Evolutionary conservation across 768 basidiomycete genomes (phyloP), one percentile per base, ranked within the genome.

Genomic region (Podaxis sp.): DNA sequence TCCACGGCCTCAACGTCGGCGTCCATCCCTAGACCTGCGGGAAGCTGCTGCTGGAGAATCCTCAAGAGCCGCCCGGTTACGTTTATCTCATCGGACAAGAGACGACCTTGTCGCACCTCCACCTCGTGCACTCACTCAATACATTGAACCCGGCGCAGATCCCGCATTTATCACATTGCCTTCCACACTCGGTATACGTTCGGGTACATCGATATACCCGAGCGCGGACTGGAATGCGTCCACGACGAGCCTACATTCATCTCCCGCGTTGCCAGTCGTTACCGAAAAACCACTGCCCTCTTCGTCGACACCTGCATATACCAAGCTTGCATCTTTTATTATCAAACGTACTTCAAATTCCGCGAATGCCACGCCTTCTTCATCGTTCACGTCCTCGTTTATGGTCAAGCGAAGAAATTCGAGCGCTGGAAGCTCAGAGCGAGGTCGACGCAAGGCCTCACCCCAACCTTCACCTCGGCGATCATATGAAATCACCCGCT

Each of bases 81-180:
- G 79, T 58, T 80, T 84, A 42, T 83, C 84, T 1, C 76, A 75
- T 52, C 82, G 82, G 58, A 76, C 79, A 49, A 82, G 87, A 26
- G 78, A 79, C 46, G 73, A 81, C 52, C 80, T 91, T 33, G 75
- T 92, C 58, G 75, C 90, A 0, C 89, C 86, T 28, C 81, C 92
- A 8, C 90, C 92, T 1, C 82, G 90, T 42, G 89, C 92, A 2
- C 69, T 93, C 40, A 92, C 92, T 1, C 87, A 90, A 72, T 91
- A 87, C 68, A 80, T 89, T 40, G 87, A 82, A 57, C 84, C 87
- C 9, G 77, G 80, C 3, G 74, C 82, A 28, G 83, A 86, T n/a
- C 57, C 67, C 13, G 75, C 79, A n/a, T 67, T 76, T 7, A 84
- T 93, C 52, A 68, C 77, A 11, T 73, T 93, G 1, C 91, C 91